Percentiles rank a stretch among this genome's conserved stretches.
Evolutionary conservation across 192 early-diverging fungal genomes (phyloP).

Genomic region (Linnemannia elongata): DNA sequence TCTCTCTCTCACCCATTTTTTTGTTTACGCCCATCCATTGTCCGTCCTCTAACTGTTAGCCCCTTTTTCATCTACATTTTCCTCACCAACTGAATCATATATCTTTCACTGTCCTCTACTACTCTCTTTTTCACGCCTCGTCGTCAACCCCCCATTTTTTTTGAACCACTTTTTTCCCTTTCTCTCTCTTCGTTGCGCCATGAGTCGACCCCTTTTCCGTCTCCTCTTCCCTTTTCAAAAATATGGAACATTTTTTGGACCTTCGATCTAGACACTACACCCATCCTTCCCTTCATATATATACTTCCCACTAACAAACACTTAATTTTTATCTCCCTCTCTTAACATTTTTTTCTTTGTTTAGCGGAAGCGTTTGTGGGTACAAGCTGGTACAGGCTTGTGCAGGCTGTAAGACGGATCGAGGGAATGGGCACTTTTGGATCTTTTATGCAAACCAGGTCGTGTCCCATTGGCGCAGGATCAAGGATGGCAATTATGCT

Average conservation of each 20-base stretch:
- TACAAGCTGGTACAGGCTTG: conserved; percentile 50
- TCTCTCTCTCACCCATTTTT: no score
- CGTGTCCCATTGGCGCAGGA: conserved; percentile 43
- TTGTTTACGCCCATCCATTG: background rate
- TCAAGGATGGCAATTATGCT: conserved; percentile 18
- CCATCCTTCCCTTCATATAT: no score
- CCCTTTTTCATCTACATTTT: conserved; percentile 7
- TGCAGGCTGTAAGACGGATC: conserved; percentile 46
- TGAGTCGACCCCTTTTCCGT: background rate
- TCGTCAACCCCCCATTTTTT: no score
- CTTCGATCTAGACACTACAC: background rate
- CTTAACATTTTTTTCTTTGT: background rate
- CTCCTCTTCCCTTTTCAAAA: background rate
- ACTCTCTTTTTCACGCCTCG: background rate
- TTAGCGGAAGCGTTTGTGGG: conserved; percentile 46
- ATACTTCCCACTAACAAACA: no score
- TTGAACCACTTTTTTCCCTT: background rate
- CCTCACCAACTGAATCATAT: background rate
- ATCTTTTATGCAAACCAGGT: conserved; percentile 55
- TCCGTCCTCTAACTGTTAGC: background rate
- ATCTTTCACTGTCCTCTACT: background rate
- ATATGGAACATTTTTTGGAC: background rate
- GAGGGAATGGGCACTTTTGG: conserved; percentile 54
- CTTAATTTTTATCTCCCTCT: background rate
- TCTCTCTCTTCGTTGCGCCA: background rate